These are phyloP conservation scores for Calonectria honghensis DNA, from an alignment of 2,329 filamentous ascomycete species.

Conservation along the genomic window DNA sequence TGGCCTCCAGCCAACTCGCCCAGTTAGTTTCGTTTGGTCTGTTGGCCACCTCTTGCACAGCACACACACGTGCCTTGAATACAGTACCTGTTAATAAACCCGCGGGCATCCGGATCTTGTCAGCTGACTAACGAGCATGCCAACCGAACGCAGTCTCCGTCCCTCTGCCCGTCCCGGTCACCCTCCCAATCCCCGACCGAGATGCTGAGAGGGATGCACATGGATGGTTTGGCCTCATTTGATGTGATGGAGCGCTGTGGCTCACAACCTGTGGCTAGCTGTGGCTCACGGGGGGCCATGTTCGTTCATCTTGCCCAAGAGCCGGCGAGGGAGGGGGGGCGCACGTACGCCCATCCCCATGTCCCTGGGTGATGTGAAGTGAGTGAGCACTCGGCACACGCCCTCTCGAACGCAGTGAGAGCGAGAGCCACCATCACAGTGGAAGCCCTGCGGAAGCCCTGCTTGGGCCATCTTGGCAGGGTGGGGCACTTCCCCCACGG, in stretches of 20 bases:
- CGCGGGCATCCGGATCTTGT: conserved; percentile 16
- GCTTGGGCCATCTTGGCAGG: conserved; percentile 35
- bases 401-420: conserved; percentile 25
- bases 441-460: conserved; percentile 34
- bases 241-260: conserved; percentile 28
- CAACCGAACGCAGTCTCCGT: background rate
- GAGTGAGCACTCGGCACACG: conserved; percentile 36
- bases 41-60: background rate
- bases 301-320: conserved; percentile 19
- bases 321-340: conserved; percentile 19
- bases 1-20: background rate
- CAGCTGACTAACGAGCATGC: conserved; percentile 22
- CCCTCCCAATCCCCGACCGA: conserved; percentile 7
- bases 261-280: conserved; percentile 16
- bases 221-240: conserved; percentile 16
- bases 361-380: conserved; percentile 18
- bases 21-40: conserved; percentile 5
- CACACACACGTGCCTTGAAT: background rate
- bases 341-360: conserved; percentile 8
- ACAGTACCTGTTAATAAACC: conserved; percentile 12
- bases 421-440: conserved; percentile 23
- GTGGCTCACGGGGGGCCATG: conserved; percentile 23
- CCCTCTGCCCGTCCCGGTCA: background rate
- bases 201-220: conserved; percentile 14
- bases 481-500: conserved; percentile 28